Base-by-base conservation (phyloP, 192 early-diverging fungal genomes). In the Backusella circina region DNA sequence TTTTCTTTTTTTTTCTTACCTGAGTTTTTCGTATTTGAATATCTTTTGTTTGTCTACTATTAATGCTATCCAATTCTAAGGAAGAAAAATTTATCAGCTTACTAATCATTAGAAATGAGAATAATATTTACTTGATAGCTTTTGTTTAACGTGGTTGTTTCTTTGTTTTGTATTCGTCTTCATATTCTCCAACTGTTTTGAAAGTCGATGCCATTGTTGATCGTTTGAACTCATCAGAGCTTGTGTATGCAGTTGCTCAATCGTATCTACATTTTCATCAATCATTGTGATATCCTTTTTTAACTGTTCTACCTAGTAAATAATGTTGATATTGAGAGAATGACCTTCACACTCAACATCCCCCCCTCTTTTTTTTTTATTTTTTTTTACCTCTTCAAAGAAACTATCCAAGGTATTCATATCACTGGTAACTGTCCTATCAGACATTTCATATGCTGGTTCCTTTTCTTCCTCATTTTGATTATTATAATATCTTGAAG, bases 11-110 rank as follows among this genome's bases (percentile, higher is more conserved):
- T 39, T 39, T 39, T 39, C 13, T 12, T 36, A 73, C 47, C 31
- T 70, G 66, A 12, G 65, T 30, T 73, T 47, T 33, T 30, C 65
- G 67, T 67, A 84, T 84, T 74, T 96, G 92, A 1, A 92, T 85
- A 28, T 85, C 79, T 74, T 93, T 92, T 77, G 69, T 36, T 38
- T 15, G 70, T 26, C 15, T 57, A 23, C 28, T 38, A 64, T 30
- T 30, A 8, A 35, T 1, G 1, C 32, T 18, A 32, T 39, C 30
- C 16, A 35, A 15, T 65, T 23, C 33, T 32, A 18, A 39, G 38
- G 9, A 12, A 12, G 10, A 12, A n/a, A n/a, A n/a, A 8, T 9
- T 39, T 39, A 13, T 12, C 13, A 39, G 2, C 13, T 3, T 9
- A 39, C 13, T 1, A 8, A 15, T 39, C 38, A 39, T 39, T 9